A percentile compares a stretch with the other conserved stretches of the same genome.
These are phyloP conservation scores for Hypoxylon intermedium DNA, from an alignment of 495 filamentous ascomycete genomes.

Conservation along the genomic window DNA sequence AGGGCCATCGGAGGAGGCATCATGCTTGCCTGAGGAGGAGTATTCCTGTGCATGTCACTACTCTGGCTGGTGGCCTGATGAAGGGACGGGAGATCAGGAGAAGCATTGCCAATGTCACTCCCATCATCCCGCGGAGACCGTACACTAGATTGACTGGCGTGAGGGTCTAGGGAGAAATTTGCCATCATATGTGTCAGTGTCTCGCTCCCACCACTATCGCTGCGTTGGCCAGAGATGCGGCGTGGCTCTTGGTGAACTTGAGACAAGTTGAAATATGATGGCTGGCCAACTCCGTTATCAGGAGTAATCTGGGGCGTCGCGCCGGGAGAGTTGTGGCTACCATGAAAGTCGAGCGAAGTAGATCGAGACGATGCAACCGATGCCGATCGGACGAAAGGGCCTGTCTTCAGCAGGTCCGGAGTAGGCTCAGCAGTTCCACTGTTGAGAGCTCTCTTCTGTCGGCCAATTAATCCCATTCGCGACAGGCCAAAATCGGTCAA, in stretches of 20 bases:
- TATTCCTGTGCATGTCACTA: constrained; percentile 52
- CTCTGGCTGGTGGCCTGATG: constrained; percentile 66
- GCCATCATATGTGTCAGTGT: constrained; percentile 83
- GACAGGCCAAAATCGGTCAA: constrained; percentile 97
- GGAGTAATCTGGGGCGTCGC: constrained; percentile 90
- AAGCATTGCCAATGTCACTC: constrained; percentile 61
- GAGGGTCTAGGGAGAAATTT: constrained; percentile 76
- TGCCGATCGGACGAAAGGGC: constrained; percentile 82
- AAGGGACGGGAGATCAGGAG: constrained; percentile 72
- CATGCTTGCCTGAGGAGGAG: constrained; percentile 79
- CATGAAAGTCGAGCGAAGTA: constrained; percentile 90
- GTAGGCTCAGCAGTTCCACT: constrained; percentile 76
- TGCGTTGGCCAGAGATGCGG: constrained; percentile 84
- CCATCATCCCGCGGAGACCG: constrained; percentile 66
- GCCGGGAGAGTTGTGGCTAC: constrained; percentile 71
- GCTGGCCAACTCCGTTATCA: constrained; percentile 76
- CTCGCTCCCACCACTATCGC: constrained; percentile 90
- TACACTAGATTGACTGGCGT: constrained; percentile 46
- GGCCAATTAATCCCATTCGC: constrained; percentile 94
- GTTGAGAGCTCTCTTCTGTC: constrained; percentile 90
- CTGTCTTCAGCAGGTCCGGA: constrained; percentile 90
- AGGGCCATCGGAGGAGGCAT: constrained; percentile 93
- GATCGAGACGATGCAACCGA: constrained; percentile 95
- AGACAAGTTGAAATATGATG: constrained; percentile 89
- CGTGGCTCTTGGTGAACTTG: constrained; percentile 76